phyloP scores from a whole-genome alignment of 345 rosid genomes.

The Ceriops decandra region DNA sequence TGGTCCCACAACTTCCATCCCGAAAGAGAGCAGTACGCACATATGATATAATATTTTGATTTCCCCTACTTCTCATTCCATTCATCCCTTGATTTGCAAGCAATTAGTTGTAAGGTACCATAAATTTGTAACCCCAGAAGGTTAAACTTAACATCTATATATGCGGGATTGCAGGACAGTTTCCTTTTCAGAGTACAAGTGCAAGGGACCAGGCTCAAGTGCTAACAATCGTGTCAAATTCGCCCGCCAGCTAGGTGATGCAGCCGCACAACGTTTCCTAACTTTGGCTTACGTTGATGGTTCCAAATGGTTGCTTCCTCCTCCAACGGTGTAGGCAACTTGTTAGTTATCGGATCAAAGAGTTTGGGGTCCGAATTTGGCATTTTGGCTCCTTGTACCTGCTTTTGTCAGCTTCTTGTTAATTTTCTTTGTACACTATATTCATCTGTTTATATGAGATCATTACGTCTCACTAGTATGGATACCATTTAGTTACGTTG shows the following conservation, averaged over 20 bases:
- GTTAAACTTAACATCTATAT: too few species aligned
- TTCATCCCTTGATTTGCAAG: too few species aligned
- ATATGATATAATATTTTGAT: too few species aligned
- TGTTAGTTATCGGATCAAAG: background rate
- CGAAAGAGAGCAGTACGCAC: background rate
- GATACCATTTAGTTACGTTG: too few species aligned
- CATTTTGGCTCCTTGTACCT: too few species aligned
- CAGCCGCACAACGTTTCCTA: conserved; percentile 34
- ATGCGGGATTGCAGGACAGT: background rate
- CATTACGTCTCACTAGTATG: too few species aligned
- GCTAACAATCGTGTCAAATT: conserved; percentile 24
- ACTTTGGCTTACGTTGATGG: conserved; percentile 43
- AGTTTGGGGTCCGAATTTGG: background rate
- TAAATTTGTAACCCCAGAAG: too few species aligned
- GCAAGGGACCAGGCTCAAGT: background rate
- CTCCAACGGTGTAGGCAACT: conserved; percentile 32
- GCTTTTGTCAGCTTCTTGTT: too few species aligned
- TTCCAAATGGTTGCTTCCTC: conserved; percentile 66
- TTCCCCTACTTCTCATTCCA: too few species aligned
- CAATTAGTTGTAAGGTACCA: too few species aligned
- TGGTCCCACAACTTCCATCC: conserved; percentile 5
- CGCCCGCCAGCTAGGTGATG: conserved; percentile 31
- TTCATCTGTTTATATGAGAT: too few species aligned
- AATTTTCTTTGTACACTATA: too few species aligned
- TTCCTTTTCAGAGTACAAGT: conserved; percentile 3